Evolutionary conservation across 2,329 filamentous ascomycete species (phyloP).

Genomic region (Penicillium freii): DNA sequence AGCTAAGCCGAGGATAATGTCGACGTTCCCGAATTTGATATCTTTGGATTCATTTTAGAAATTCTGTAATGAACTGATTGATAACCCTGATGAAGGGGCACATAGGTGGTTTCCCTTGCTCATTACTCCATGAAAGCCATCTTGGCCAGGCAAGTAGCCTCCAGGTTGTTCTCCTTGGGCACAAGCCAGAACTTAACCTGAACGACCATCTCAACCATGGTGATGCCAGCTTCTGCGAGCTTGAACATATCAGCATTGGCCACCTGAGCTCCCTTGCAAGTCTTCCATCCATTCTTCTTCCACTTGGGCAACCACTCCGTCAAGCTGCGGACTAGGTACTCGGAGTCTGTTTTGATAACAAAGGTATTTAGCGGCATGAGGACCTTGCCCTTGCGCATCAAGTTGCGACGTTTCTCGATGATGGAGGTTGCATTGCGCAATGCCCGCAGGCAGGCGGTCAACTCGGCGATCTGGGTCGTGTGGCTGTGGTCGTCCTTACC

Average conservation of each 20-base stretch:
- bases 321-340: constrained; percentile 35
- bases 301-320: constrained; percentile 34
- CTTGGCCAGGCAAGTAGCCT: neutral
- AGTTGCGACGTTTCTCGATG: neutral
- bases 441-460: constrained; percentile 18
- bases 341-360: constrained; percentile 35
- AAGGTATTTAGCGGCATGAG: constrained; percentile 14
- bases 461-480: constrained; percentile 20
- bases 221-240: constrained; percentile 17
- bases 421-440: constrained; percentile 8
- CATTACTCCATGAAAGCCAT: neutral
- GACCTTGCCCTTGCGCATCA: neutral
- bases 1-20: neutral
- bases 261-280: constrained; percentile 22
- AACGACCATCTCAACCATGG: constrained; percentile 19
- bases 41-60: neutral
- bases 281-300: constrained; percentile 31
- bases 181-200: constrained; percentile 31
- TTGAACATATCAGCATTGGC: constrained; percentile 25
- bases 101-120: neutral
- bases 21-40: neutral
- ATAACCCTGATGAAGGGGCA: neutral
- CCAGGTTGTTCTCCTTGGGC: constrained; percentile 20
- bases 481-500: constrained; percentile 10
- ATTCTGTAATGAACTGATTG: neutral